Percentiles rank a stretch among this genome's conserved stretches.
These are phyloP conservation scores for Dispira parvispora DNA, from an alignment of 192 early-diverging fungal species.

Conservation along the genomic window DNA sequence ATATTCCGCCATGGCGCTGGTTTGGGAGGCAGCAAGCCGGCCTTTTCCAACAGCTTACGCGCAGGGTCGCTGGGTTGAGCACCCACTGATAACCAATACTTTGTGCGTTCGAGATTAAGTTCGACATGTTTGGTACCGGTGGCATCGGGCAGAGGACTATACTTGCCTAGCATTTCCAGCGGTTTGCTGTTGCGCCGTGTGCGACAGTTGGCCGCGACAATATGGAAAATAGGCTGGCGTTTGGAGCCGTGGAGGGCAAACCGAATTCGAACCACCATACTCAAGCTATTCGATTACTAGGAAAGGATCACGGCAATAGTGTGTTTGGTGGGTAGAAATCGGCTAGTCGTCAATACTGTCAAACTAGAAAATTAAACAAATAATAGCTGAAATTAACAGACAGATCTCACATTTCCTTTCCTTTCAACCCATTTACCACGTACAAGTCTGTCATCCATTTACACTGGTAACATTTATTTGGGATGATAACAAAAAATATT, in stretches of 20 bases:
- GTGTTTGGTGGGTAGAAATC: too few relatives aligned
- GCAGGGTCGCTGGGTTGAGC: constrained; percentile 90
- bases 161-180: constrained; percentile 83
- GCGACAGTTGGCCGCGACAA: constrained; percentile 75
- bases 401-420: too few relatives aligned
- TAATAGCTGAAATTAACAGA: too few relatives aligned
- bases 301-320: too few relatives aligned
- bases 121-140: constrained; percentile 66
- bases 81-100: constrained; percentile 94
- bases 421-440: too few relatives aligned
- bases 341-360: too few relatives aligned
- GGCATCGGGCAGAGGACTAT: constrained; percentile 65
- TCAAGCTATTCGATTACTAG: not conserved
- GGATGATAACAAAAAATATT: too few relatives aligned
- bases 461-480: too few relatives aligned
- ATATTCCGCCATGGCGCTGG: constrained; percentile 4
- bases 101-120: constrained; percentile 72
- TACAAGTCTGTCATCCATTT: too few relatives aligned
- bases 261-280: constrained; percentile 66
- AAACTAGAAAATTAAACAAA: too few relatives aligned
- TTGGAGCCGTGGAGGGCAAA: constrained; percentile 81
- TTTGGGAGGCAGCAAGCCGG: constrained; percentile 4
- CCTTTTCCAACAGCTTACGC: constrained; percentile 53
- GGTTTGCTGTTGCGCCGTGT: constrained; percentile 72
- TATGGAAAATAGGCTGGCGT: constrained; percentile 84